Base-by-base conservation (phyloP, 805 yeast genomes). In the Dipodascus albidus region DNA sequence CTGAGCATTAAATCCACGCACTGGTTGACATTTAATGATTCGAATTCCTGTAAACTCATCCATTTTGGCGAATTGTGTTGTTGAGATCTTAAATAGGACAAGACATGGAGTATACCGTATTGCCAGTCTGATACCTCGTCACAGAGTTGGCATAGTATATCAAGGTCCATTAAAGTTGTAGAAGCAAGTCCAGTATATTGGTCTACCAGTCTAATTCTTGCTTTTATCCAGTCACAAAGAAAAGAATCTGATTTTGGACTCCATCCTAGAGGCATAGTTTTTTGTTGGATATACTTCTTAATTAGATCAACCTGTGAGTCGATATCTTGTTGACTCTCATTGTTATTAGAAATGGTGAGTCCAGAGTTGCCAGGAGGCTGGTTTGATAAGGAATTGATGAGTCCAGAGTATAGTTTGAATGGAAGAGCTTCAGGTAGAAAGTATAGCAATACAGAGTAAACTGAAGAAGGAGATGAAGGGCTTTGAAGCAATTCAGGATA, bases 371-470 rank as follows among this genome's bases (percentile, higher is more conserved):
- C 48, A 22, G 49, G 22, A 6, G 49, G 23, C n/a, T 3, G 9
- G 24, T 9, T 23, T 3, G 3, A 6, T n/a, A 47, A n/a, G 4
- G 31, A 20, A 27, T 19, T 22, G 49, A 47, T 4, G 11, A 47
- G 24, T 6, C n/a, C 23, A 23, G 49, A 22, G 55, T 60, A 60
- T n/a, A 50, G 1, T 3, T 47, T 49, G 15, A 65, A 64, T 14
- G 60, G 56, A 9, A 55, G 52, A 0, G 68, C 58, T 38, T 61
- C 70, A 1, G 72, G 72, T 44, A 62, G 49, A 35, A 66, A 58
- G 22, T 59, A 55, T 31, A 68, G 52, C 6, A 60, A 44, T 22
- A 69, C 53, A 2, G 65, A 54, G 53, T 60, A 60, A 3, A 70
- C 70, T 21, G 64, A 62, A 3, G 53, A 50, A 1, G 67, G 56